Evolutionary conservation across 1,139 yeast species (phyloP).

Genomic region (Candida dubliniensis): DNA sequence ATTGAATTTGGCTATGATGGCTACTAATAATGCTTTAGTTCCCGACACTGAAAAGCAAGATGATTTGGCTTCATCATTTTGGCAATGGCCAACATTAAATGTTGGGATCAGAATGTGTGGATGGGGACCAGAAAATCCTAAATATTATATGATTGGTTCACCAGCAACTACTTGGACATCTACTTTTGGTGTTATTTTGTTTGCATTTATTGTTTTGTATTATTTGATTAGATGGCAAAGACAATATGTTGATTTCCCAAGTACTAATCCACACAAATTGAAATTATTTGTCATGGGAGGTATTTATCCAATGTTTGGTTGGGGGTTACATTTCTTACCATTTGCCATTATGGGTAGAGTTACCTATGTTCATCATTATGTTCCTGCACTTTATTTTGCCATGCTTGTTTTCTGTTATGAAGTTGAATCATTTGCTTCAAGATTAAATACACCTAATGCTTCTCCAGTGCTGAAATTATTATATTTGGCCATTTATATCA

Average conservation of each 20-base stretch:
- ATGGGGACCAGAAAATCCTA: slow-evolving; percentile 80
- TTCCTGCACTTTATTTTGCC: slow-evolving; percentile 96
- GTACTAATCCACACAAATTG: slow-evolving; percentile 28
- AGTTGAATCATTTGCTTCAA: slow-evolving; percentile 60
- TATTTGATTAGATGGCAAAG: slow-evolving; percentile 91
- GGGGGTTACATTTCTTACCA: slow-evolving; percentile 92
- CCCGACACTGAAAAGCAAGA: slow-evolving; percentile 93
- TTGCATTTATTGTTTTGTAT: slow-evolving; percentile 55
- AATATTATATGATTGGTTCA: slow-evolving; percentile 88
- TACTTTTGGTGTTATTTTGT: slow-evolving; percentile 62
- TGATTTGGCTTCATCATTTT: slow-evolving; percentile 84
- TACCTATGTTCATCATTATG: slow-evolving; percentile 93
- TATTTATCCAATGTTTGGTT: slow-evolving; percentile 86
- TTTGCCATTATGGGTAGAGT: slow-evolving; percentile 96
- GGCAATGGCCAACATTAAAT: slow-evolving; percentile 98
- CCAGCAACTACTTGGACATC: slow-evolving; percentile 97
- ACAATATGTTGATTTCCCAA: slow-evolving; percentile 70
- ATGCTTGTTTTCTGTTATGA: slow-evolving; percentile 77
- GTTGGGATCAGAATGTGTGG: slow-evolving; percentile 95
- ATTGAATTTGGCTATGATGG: slow-evolving; percentile 97
- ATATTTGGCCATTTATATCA: slow-evolving; percentile 36
- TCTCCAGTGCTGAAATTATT: slow-evolving; percentile 22
- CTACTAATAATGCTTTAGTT: slow-evolving; percentile 92
- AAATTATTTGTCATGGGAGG: slow-evolving; percentile 69
- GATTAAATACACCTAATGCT: slow-evolving; percentile 35